A percentile compares a stretch with the other conserved stretches of the same genome.
Conservation (phyloP, 2,329 filamentous ascomycete genomes). For the Canariomyces notabilis region DNA sequence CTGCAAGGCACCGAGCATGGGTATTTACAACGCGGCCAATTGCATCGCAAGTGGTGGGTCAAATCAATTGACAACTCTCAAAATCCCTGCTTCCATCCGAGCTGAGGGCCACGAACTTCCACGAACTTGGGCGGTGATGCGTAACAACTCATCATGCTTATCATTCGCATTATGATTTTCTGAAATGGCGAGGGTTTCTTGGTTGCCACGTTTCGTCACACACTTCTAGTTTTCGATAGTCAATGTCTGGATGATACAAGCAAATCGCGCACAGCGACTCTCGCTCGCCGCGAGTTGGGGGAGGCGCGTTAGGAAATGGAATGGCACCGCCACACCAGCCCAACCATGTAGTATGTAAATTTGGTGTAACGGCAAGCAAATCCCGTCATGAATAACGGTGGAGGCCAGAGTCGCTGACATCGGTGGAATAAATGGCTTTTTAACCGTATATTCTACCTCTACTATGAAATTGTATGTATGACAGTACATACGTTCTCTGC, state of each 20-base stretch:
- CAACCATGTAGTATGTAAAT: too few relatives aligned
- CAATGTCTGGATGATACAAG: conserved; percentile 1
- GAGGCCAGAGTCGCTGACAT: too few relatives aligned
- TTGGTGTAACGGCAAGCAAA: too few relatives aligned
- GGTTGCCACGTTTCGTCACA: conserved; percentile 14
- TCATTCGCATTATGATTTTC: conserved; percentile 7
- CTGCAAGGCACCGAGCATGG: conserved; percentile 14
- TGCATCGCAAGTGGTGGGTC: conserved; percentile 3
- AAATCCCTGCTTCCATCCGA: conserved; percentile 10
- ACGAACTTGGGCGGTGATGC: conserved; percentile 1
- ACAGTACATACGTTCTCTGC: not conserved
- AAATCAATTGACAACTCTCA: not conserved
- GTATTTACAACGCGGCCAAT: too few relatives aligned
- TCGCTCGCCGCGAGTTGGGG: too few relatives aligned
- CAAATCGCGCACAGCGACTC: too few relatives aligned
- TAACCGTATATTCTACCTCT: too few relatives aligned
- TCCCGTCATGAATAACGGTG: too few relatives aligned
- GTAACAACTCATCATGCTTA: conserved; percentile 18
- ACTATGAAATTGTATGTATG: too few relatives aligned
- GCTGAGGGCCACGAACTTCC: conserved; percentile 1
- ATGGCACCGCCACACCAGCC: too few relatives aligned
- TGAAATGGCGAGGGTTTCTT: conserved; percentile 5
- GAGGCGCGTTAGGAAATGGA: too few relatives aligned
- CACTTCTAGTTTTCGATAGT: not conserved
- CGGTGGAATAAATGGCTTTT: too few relatives aligned